Conservation (phyloP, 768 basidiomycete genomes). For the Neoboletus magnificus region DNA sequence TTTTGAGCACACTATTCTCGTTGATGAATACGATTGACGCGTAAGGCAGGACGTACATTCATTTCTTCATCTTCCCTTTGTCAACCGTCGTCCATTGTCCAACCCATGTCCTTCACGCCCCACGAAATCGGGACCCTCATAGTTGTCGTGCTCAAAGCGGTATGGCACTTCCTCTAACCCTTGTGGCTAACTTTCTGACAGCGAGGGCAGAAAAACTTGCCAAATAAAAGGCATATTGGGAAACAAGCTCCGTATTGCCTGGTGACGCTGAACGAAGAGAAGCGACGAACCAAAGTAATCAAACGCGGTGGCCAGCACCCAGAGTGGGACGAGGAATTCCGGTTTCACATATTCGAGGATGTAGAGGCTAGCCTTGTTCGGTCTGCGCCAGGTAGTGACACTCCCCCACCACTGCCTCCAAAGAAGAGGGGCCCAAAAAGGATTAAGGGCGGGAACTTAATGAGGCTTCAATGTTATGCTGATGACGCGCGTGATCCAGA, state of each 20-base stretch:
- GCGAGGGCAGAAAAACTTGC: conserved; percentile 68
- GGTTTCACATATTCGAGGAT: conserved; percentile 87
- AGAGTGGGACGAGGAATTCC: conserved; percentile 97
- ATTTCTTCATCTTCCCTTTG: conserved; percentile 2
- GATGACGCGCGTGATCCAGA: conserved; percentile 95
- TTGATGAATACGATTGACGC: conserved; percentile 18
- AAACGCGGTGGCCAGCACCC: conserved; percentile 98
- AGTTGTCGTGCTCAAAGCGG: conserved; percentile 90
- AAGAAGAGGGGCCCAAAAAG: conserved; percentile 49
- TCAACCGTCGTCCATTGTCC: neutral
- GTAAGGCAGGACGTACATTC: conserved; percentile 15
- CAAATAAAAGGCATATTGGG: conserved; percentile 88
- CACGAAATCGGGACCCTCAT: conserved; percentile 91
- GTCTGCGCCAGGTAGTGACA: conserved; percentile 38
- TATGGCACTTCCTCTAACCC: conserved; percentile 41
- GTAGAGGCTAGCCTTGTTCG: conserved; percentile 49
- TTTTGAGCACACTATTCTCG: conserved; percentile 3
- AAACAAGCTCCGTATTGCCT: conserved; percentile 98
- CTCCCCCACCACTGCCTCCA: conserved; percentile 69
- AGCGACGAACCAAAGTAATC: conserved; percentile 86
- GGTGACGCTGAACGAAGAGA: conserved; percentile 75
- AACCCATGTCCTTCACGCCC: conserved; percentile 55
- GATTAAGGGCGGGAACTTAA: conserved; percentile 68
- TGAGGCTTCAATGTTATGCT: conserved; percentile 87
- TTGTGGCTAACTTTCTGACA: conserved; percentile 16